Evolutionary conservation across 1,139 yeast genomes (phyloP).

Genomic region (Taphrina deformans): DNA sequence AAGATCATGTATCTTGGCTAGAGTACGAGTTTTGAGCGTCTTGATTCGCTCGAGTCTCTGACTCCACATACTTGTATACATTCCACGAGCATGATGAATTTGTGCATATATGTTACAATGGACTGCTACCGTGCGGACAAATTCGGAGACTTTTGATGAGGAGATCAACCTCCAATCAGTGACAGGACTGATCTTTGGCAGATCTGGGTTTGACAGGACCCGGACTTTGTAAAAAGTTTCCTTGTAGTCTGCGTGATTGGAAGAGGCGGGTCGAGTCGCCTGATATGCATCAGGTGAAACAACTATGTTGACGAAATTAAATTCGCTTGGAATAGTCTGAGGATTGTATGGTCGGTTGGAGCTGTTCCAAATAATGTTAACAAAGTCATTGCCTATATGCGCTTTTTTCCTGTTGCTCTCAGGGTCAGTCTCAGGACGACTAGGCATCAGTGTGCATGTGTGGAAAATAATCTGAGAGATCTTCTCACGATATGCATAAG

Average conservation of each 20-base stretch:
- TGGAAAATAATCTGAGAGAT: conserved; percentile 73
- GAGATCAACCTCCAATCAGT: conserved; percentile 27
- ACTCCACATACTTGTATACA: conserved; percentile 27
- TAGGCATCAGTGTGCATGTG: conserved; percentile 76
- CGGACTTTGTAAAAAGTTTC: conserved; percentile 17
- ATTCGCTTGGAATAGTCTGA: conserved; percentile 72
- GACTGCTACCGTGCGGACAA: conserved; percentile 23
- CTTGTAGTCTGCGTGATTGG: not conserved
- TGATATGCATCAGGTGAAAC: conserved; percentile 60
- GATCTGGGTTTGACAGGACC: conserved; percentile 2
- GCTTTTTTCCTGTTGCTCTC: conserved; percentile 64
- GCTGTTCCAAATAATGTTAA: conserved; percentile 77
- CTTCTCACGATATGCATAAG: conserved; percentile 72
- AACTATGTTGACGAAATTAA: conserved; percentile 77
- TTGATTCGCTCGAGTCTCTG: conserved; percentile 18
- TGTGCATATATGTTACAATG: conserved; percentile 29
- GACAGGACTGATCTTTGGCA: conserved; percentile 23
- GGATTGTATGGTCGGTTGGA: conserved; percentile 66
- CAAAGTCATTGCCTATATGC: conserved; percentile 84
- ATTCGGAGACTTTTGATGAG: conserved; percentile 12
- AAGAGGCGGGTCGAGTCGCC: not conserved
- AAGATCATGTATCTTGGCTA: not conserved
- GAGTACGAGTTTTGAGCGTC: conserved; percentile 5
- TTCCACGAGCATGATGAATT: conserved; percentile 29
- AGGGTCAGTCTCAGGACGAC: conserved; percentile 46